Percentiles rank a stretch among this genome's conserved stretches.
phyloP scores from a whole-genome alignment of 2,329 filamentous ascomycete genomes.

The Nemania bipapillata region DNA sequence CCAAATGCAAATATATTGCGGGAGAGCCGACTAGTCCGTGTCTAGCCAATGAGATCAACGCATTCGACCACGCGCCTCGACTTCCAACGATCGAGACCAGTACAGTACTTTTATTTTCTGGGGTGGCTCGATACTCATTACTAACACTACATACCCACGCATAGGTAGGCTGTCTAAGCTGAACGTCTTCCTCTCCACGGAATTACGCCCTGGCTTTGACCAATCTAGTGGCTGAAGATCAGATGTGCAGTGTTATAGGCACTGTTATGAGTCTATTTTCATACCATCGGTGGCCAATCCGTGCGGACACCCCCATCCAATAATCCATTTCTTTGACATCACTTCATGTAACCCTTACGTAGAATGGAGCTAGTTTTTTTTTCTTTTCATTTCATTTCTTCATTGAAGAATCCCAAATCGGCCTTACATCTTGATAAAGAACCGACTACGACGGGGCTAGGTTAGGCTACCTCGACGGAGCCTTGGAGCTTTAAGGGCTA shows the following conservation, averaged over 20 bases:
- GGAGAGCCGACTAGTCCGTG: conserved; percentile 7
- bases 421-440: neutral
- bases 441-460: neutral
- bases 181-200: neutral
- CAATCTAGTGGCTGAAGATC: conserved; percentile 23
- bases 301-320: neutral
- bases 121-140: neutral
- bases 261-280: neutral
- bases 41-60: conserved; percentile 22
- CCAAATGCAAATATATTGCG: conserved; percentile 1
- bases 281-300: neutral
- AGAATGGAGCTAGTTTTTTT: neutral
- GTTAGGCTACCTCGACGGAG: neutral
- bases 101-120: neutral
- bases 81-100: conserved; percentile 2
- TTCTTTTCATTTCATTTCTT: neutral
- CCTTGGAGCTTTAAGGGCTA: neutral
- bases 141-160: too few relatives aligned
- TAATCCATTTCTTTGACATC: neutral
- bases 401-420: neutral
- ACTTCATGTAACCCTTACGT: conserved; percentile 8
- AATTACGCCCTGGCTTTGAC: conserved; percentile 13
- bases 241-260: neutral
- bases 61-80: conserved; percentile 24
- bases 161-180: conserved; percentile 6